Percentiles rank a stretch among this genome's conserved stretches.
Evolutionary conservation across 352 stramenopile genomes (phyloP).

Genomic region (Phytophthora lateralis): DNA sequence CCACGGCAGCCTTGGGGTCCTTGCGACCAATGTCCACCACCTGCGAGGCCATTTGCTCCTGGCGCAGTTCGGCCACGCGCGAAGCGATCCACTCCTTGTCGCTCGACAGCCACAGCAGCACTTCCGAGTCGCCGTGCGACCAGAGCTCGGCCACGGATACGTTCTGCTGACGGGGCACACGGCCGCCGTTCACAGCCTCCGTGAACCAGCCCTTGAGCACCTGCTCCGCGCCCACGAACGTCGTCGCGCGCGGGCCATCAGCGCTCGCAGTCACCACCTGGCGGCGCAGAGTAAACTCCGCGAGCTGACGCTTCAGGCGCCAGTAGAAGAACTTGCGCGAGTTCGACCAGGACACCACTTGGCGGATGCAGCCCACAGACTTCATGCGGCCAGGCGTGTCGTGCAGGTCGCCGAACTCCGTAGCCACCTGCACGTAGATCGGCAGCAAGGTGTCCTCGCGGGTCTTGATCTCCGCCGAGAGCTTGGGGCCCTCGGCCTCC

Average conservation of each 20-base stretch:
- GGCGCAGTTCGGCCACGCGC: constrained; percentile 55
- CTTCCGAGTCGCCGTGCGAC: constrained; percentile 73
- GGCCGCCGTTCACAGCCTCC: constrained; percentile 76
- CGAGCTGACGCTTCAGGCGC: constrained; percentile 96
- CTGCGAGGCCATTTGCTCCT: constrained; percentile 74
- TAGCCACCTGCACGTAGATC: constrained; percentile 98
- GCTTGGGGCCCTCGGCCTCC: constrained; percentile 50
- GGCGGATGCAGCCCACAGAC: constrained; percentile 97
- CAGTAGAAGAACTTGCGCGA: constrained; percentile 99
- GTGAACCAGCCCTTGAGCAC: constrained; percentile 85
- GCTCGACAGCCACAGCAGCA: constrained; percentile 77
- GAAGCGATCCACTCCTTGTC: constrained; percentile 83
- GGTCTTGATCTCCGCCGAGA: constrained; percentile 91
- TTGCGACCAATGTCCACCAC: constrained; percentile 78
- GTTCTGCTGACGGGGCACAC: constrained; percentile 66
- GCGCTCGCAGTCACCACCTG: constrained; percentile 46
- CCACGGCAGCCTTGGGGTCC: constrained; percentile 85
- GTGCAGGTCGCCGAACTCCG: constrained; percentile 99
- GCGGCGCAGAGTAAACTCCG: constrained; percentile 94
- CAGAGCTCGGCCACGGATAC: constrained; percentile 73
- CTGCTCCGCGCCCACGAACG: constrained; percentile 62
- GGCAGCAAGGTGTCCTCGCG: constrained; percentile 95
- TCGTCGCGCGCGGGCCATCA: constrained; percentile 38
- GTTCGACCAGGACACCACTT: constrained; percentile 95
- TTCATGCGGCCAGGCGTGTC: constrained; percentile 99